A percentile compares a stretch with the other conserved stretches of the same genome.
Conservation (phyloP, 2,329 filamentous ascomycete species). For the Phaeosphaeriaceae sp. region DNA sequence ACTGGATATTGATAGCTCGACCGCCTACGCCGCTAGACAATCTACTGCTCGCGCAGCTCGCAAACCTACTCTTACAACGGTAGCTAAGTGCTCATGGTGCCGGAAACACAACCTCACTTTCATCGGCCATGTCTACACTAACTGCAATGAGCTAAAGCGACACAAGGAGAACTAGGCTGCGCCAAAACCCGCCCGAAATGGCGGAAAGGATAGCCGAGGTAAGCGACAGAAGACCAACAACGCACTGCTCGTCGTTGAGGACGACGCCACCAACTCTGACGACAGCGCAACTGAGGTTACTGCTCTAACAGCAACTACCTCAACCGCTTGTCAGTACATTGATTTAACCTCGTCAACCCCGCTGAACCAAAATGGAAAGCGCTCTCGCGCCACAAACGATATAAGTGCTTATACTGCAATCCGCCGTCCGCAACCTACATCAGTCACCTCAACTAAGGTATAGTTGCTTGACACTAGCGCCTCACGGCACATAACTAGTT, state of each 20-base stretch:
- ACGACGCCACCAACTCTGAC: not conserved
- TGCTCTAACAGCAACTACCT: not conserved
- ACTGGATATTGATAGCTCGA: slow-evolving; percentile 4
- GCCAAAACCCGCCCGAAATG: not conserved
- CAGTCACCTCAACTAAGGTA: not conserved
- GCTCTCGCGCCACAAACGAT: no score
- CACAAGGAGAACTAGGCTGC: slow-evolving; percentile 4
- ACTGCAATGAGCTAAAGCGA: slow-evolving; percentile 8
- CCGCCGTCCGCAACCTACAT: not conserved
- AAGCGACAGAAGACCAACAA: slow-evolving; percentile 6
- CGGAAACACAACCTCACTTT: slow-evolving; percentile 7
- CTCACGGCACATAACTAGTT: slow-evolving; percentile 12
- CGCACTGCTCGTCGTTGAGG: not conserved
- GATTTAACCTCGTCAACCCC: no score
- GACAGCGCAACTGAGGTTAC: not conserved
- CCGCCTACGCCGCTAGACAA: slow-evolving; percentile 2
- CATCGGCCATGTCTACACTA: slow-evolving; percentile 8
- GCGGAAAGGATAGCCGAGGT: not conserved
- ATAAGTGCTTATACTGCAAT: slow-evolving; percentile 9
- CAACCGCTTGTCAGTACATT: no score
- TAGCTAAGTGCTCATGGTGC: slow-evolving; percentile 6
- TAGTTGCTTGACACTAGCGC: slow-evolving; percentile 17
- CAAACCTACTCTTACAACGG: not conserved
- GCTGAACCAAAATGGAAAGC: no score
- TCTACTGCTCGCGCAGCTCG: not conserved